A percentile compares a stretch with the other conserved stretches of the same genome.
These are phyloP conservation scores for Sugiyamaella grinbergsii DNA, from an alignment of 1,139 yeast species.

Conservation along the genomic window DNA sequence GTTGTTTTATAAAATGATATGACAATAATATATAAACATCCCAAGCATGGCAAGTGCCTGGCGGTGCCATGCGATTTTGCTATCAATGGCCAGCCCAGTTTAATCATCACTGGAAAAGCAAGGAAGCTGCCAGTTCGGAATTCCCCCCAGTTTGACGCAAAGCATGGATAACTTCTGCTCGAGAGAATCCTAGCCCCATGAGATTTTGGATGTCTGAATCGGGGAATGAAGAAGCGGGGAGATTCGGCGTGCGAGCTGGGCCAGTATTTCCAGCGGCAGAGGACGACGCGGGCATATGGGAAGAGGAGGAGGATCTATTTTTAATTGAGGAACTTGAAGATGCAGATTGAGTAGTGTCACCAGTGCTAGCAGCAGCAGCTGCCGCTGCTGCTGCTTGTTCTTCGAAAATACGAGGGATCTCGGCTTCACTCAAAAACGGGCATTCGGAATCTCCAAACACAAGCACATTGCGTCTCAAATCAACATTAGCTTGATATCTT, in stretches of 20 bases:
- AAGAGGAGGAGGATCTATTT: too few relatives aligned
- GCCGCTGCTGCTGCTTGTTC: constrained; percentile 18
- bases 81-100: not conserved
- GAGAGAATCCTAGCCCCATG: constrained; percentile 69
- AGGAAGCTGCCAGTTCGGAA: constrained; percentile 81
- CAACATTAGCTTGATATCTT: constrained; percentile 83
- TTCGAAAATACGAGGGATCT: constrained; percentile 53
- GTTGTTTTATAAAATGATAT: not conserved
- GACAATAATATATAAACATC: not conserved
- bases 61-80: too few relatives aligned
- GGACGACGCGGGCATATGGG: constrained; percentile 22
- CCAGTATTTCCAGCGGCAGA: too few relatives aligned
- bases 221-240: constrained; percentile 38
- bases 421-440: constrained; percentile 70
- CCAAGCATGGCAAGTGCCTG: too few relatives aligned
- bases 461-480: constrained; percentile 66
- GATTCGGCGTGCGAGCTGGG: constrained; percentile 20
- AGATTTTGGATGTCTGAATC: constrained; percentile 57
- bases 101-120: constrained; percentile 53
- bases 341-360: not conserved
- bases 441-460: constrained; percentile 72
- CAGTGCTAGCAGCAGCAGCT: not conserved
- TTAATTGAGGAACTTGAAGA: constrained; percentile 7
- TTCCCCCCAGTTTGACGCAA: constrained; percentile 70
- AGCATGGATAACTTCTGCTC: constrained; percentile 65